Evolutionary conservation across 371 early-diverging fungal species (phyloP), one percentile per base, ranked within the genome.

Genomic region (Syncephalastrum sp.): DNA sequence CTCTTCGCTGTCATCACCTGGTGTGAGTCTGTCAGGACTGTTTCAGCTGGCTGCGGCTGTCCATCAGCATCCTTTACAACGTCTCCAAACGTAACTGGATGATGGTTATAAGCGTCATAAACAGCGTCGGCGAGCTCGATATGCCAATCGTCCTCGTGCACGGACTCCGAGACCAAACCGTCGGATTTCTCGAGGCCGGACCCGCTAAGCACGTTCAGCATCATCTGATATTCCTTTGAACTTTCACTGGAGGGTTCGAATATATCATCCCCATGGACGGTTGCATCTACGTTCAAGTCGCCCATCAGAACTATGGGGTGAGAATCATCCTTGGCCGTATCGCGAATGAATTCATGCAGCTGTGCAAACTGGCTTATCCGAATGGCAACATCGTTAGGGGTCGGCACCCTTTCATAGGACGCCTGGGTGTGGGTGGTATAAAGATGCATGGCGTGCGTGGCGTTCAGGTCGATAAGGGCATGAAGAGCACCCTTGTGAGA

Each of bases 381-480:
- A 14, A 80, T 66, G 41, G 73, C 62, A 12, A 80, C 83, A 54
- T 79, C 84, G 19, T 76, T 75, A 52, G 75, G 72, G 43, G 65
- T 60, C 5, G 69, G 69, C 1, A 56, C 70, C 5, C 61, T 72
- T 33, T 69, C 71, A 54, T 90, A 86, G 12, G 89, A 85, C 14
- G 88, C 86, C 69, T 94, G 94, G 7, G 91, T 86, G 67, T 94
- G 92, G 12, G 91, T 92, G 16, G 83, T 90, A 65, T 93, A 91
- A 16, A 93, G 52, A 63, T 92, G 87, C 25, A 91, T 50, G 48
- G 72, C 58, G n/a, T 69, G 69, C 0, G 55, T 62, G 17, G 70
- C 48, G 46, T 78, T 62, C 27, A 91, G 42, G 5, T 72, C 68
- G 24, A 94, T 73, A 42, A 82, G 77, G 10, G 90, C 91, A 68